Evolutionary conservation across 129 eudicot genomes (phyloP).

Genomic region (Arctium lappa): DNA sequence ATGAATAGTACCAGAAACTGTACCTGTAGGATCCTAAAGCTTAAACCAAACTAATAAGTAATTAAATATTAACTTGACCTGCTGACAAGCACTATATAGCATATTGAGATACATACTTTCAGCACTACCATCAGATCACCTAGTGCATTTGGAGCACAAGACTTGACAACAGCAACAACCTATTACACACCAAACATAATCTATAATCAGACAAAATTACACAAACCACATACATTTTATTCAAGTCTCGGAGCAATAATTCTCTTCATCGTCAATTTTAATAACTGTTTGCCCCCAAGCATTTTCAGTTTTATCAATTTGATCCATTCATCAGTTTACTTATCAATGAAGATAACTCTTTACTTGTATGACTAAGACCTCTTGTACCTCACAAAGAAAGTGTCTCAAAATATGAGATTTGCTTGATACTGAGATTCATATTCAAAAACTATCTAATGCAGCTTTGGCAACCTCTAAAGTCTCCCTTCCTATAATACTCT

Average conservation of each 20-base stretch:
- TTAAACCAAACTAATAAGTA: conserved; percentile 20
- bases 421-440: neutral
- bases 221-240: conserved; percentile 1
- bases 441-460: neutral
- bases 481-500: neutral
- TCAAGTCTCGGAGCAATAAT: neutral
- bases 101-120: conserved; percentile 43
- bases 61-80: neutral
- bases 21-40: conserved; percentile 78
- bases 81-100: neutral
- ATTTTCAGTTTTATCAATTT: neutral
- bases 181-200: conserved; percentile 22
- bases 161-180: conserved; percentile 87
- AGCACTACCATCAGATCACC: conserved; percentile 75
- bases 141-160: conserved; percentile 67
- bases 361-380: neutral
- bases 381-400: neutral
- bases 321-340: neutral
- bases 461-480: neutral
- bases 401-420: neutral
- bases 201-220: neutral
- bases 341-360: neutral
- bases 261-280: neutral
- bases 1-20: conserved; percentile 68
- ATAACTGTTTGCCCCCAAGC: neutral